Percentiles rank a stretch among this genome's conserved stretches.
Conservation (phyloP, 2,329 filamentous ascomycete species). For the Neonectria magnoliae region DNA sequence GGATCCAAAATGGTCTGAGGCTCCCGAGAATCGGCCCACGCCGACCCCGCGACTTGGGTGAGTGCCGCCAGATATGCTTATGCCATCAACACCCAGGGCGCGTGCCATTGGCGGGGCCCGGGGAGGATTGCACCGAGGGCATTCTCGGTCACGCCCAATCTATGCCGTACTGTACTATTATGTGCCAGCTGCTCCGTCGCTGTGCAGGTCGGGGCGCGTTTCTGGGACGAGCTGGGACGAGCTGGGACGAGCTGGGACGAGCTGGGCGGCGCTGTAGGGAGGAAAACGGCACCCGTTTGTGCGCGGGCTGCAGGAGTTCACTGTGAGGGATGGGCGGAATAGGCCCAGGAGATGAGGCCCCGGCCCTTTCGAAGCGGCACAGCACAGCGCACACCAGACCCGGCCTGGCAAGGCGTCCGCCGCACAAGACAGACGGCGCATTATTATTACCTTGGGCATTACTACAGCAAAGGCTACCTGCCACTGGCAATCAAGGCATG, state of each 20-base stretch:
- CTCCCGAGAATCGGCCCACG: slow-evolving; percentile 50
- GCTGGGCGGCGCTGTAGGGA: not conserved
- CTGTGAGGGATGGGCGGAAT: too few species aligned
- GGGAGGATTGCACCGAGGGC: not conserved
- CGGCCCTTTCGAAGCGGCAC: not conserved
- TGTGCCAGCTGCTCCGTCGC: not conserved
- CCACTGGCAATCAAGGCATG: not conserved
- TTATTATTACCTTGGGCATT: not conserved
- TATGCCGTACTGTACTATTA: not conserved
- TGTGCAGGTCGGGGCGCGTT: not conserved
- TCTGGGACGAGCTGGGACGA: not conserved
- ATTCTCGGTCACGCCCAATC: slow-evolving; percentile 28
- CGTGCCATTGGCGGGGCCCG: slow-evolving; percentile 23
- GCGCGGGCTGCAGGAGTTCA: not conserved
- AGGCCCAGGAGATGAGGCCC: not conserved
- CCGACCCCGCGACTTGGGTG: slow-evolving; percentile 43
- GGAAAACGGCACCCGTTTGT: not conserved
- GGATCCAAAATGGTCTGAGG: slow-evolving; percentile 50
- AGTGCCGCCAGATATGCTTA: slow-evolving; percentile 44
- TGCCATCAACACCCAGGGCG: slow-evolving; percentile 29
- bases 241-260: not conserved
- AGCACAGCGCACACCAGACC: not conserved
- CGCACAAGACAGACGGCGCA: not conserved
- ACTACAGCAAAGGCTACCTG: not conserved
- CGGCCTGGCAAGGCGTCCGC: slow-evolving; percentile 5